Evolutionary conservation across 1,284 basidiomycete species (phyloP), one percentile per base, ranked within the genome.

Genomic region (Papiliotrema nemorosa): DNA sequence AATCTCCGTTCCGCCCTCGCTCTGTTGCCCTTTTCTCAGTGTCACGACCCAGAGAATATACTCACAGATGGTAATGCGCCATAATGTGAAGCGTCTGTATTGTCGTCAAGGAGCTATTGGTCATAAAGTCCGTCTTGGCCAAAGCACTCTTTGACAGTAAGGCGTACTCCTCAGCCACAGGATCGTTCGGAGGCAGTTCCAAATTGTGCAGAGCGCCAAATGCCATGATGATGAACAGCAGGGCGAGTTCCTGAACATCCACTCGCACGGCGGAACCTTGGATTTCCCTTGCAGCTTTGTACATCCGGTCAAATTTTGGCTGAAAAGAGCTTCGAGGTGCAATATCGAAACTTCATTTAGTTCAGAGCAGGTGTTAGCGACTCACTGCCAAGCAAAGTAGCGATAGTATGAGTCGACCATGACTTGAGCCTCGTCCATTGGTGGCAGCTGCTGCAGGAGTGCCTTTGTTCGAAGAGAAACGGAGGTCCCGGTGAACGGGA

Each of bases 141-240:
- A 1, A 69, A 58, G 41, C 71, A 70, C 47, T 52, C 62, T 25
- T 62, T 50, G 69, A 53, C 7, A 63, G 41, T 3, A 55, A 33
- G 16, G 60, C 29, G 54, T 67, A 63, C 18, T 68, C 64, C 52
- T 70, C 54, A 31, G 68, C 60, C 31, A 54, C 49, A 5, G 59
- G 53, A 47, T 69, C 62, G 41, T 71, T 54, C 13, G 66, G 59
- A 18, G 71, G 52, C 22, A 73, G 37, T 44, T 71, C 61, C 35
- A 67, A 59, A 43, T 64, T 69, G 57, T 69, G 58, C 50, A 70
- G 49, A 0, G 64, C 56, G 1, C 70, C 70, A 51, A 70, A 58
- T 1, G 70, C 70, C n/a, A 72, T 49, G 44, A 69, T 59, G 20
- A 61, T 59, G 50, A 59, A 70, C 9, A 70, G 42, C 2, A 69